Percentiles rank a stretch among this genome's conserved stretches.
Evolutionary conservation across 352 stramenopile genomes (phyloP).

Genomic region (Phytophthora boehmeriae): DNA sequence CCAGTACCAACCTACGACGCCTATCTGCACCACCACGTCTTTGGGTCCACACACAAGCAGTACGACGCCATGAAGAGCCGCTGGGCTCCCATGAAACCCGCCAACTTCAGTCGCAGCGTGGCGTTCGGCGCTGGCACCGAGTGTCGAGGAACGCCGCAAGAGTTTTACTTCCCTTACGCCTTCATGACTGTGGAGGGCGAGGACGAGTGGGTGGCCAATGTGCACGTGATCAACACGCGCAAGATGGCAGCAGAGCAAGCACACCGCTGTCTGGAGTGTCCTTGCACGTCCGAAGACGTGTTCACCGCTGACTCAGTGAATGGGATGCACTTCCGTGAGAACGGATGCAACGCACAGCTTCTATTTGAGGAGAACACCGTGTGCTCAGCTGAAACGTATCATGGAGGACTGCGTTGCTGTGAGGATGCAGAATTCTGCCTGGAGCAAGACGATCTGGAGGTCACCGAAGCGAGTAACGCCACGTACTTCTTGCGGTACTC

Average conservation of each 20-base stretch:
- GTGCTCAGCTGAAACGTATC: slow-evolving; percentile 63
- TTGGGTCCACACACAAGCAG: slow-evolving; percentile 69
- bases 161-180: slow-evolving; percentile 82
- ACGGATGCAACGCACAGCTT: slow-evolving; percentile 73
- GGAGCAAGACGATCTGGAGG: slow-evolving; percentile 53
- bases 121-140: slow-evolving; percentile 83
- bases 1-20: slow-evolving; percentile 70
- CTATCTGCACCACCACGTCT: slow-evolving; percentile 86
- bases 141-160: slow-evolving; percentile 75
- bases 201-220: slow-evolving; percentile 82
- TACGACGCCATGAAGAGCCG: slow-evolving; percentile 56
- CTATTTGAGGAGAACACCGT: slow-evolving; percentile 74
- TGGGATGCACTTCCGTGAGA: slow-evolving; percentile 42
- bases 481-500: slow-evolving; percentile 81
- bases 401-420: slow-evolving; percentile 77
- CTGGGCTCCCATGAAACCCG: slow-evolving; percentile 77
- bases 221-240: slow-evolving; percentile 86
- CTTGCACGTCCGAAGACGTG: slow-evolving; percentile 72
- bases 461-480: slow-evolving; percentile 23
- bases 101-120: slow-evolving; percentile 74
- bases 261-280: slow-evolving; percentile 78
- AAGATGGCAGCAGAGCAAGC: slow-evolving; percentile 46
- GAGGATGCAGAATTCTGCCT: slow-evolving; percentile 75
- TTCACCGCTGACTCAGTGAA: slow-evolving; percentile 61
- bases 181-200: slow-evolving; percentile 81